Base-by-base conservation (phyloP, 495 filamentous ascomycete genomes). In the Polyplosphaeria fusca region DNA sequence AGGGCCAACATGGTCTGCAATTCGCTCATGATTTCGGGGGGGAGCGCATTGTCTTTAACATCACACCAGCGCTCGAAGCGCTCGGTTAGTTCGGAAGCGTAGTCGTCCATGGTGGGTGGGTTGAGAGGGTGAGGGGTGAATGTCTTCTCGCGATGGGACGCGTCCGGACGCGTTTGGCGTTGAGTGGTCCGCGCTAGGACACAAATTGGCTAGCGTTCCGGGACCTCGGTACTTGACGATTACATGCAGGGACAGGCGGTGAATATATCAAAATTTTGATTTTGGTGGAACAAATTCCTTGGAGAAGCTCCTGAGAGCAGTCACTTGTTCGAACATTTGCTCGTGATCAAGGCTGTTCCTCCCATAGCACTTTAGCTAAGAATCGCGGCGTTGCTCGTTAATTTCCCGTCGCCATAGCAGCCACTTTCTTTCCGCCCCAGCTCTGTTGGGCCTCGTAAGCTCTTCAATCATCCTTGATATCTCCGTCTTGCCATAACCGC, bases 1-100 rank as follows among this genome's bases (percentile, higher is more conserved):
- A 96, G 74, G 46, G 85, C 84, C 69, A 93, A 79, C 61, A 96
- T 94, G 24, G 87, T 91, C 64, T 84, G 79, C 37, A 98, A 75
- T 70, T 96, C 92, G 19, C 77, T 72, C 35, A 86, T 71, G 43
- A 96, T 77, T 70, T 95, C 89, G 49, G 84, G 74, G 41, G 85
- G 77, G 9, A 91, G 74, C 24, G 79, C 79, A 38, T 75, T 69
- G 76, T 55, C 50, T 32, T 46, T 55, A 24, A 40, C 56, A 38
- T 30, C 47, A 41, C 47, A 60, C 37, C 57, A 56, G 27, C 57
- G 59, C 30, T 56, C 57, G 44, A 65, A 65, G 46, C 62, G 62
- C 19, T 60, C 52, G 1, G 56, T 57, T 5, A 65, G 52, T 30
- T 65, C 57, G 13, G 28, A 24, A 18, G 53, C 43, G 12, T 78